Evolutionary conservation across 257 asterid species (phyloP).

Genomic region (Ballota nigra): DNA sequence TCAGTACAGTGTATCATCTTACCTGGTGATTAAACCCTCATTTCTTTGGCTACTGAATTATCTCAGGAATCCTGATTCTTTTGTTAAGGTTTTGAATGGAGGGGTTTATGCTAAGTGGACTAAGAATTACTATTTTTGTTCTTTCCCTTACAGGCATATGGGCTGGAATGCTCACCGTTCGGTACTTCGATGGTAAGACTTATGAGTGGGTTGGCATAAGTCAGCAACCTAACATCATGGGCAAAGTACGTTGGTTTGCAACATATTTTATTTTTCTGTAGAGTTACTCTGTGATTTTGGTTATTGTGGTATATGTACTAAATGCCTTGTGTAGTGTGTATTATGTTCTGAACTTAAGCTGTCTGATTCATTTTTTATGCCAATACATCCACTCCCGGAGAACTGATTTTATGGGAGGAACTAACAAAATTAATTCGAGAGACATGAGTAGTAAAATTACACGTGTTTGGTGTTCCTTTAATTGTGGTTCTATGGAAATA

Average conservation of each 20-base stretch:
- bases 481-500: not conserved
- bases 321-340: not conserved
- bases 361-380: not conserved
- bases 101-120: not conserved
- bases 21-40: not conserved
- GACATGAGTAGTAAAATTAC: not conserved
- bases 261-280: not conserved
- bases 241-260: slow-evolving; percentile 56
- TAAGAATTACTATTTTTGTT: not conserved
- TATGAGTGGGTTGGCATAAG: slow-evolving; percentile 97
- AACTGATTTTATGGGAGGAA: not conserved
- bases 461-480: not conserved
- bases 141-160: slow-evolving; percentile 64
- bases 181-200: slow-evolving; percentile 89
- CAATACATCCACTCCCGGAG: not conserved
- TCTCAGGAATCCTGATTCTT: not conserved
- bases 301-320: not conserved
- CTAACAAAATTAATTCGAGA: not conserved
- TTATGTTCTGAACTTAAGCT: not conserved
- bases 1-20: not conserved
- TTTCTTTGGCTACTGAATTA: not conserved
- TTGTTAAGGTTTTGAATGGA: not conserved
- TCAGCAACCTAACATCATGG: slow-evolving; percentile 92
- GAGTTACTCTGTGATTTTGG: not conserved
- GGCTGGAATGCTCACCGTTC: slow-evolving; percentile 96